Percentiles rank a stretch among this genome's conserved stretches.
phyloP scores from a whole-genome alignment of 2,329 filamentous ascomycete genomes.

The Aspergillus quadricinctus region DNA sequence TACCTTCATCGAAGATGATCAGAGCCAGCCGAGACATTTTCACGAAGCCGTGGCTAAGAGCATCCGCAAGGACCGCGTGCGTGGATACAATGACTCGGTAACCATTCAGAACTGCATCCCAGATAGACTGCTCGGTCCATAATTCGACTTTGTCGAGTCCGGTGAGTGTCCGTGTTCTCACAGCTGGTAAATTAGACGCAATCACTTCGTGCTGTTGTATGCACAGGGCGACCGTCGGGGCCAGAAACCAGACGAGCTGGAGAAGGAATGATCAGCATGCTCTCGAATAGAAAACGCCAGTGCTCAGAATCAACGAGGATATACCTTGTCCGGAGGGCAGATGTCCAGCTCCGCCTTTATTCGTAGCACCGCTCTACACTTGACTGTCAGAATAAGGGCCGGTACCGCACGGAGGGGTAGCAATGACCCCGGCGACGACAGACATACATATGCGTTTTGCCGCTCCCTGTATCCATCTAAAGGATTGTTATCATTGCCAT shows the following conservation, averaged over 20 bases:
- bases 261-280: background rate
- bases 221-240: conserved; percentile 65
- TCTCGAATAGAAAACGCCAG: background rate
- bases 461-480: conserved; percentile 75
- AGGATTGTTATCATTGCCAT: background rate
- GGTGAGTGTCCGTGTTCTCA: conserved; percentile 59
- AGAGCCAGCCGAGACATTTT: conserved; percentile 59
- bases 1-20: conserved; percentile 80
- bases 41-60: conserved; percentile 70
- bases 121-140: conserved; percentile 65
- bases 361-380: conserved; percentile 60
- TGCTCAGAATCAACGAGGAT: conserved; percentile 24
- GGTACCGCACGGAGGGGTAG: background rate
- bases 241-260: conserved; percentile 65
- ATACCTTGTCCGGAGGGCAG: conserved; percentile 48
- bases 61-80: conserved; percentile 69
- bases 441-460: conserved; percentile 71
- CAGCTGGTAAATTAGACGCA: conserved; percentile 52
- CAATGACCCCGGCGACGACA: background rate
- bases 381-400: background rate
- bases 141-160: conserved; percentile 66
- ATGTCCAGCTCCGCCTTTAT: conserved; percentile 62
- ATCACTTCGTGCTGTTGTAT: conserved; percentile 63
- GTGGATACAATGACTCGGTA: conserved; percentile 74
- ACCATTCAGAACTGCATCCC: conserved; percentile 62